Conservation (phyloP, 345 rosid species). For the Streptanthus diversifolius region DNA sequence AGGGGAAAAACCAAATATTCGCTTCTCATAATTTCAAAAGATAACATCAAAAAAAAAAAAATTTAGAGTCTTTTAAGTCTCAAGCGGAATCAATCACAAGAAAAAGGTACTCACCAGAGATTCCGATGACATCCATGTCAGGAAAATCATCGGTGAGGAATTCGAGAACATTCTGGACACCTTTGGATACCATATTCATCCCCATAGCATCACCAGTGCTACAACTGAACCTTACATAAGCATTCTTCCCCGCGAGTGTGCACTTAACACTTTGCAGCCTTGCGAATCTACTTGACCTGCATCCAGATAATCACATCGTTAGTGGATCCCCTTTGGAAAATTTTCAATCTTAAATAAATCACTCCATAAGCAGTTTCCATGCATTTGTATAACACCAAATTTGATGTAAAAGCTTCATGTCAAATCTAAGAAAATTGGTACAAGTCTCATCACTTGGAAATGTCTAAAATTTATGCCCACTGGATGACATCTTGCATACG, state of each 20-base stretch:
- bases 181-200: constrained; percentile 96
- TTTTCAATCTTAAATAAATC: not conserved
- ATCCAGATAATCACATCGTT: constrained; percentile 6
- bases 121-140: constrained; percentile 80
- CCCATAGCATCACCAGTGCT: constrained; percentile 98
- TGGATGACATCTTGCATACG: not conserved
- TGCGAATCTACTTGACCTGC: constrained; percentile 79
- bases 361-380: not conserved
- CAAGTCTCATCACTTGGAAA: not conserved
- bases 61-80: not conserved
- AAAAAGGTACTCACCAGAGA: constrained; percentile 51
- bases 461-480: not conserved
- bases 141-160: constrained; percentile 71
- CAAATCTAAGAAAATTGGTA: not conserved
- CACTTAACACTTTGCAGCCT: constrained; percentile 62
- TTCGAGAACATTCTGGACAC: constrained; percentile 86
- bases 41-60: not conserved
- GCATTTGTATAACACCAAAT: not conserved
- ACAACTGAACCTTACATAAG: constrained; percentile 67
- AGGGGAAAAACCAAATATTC: not conserved
- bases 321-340: not conserved
- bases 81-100: not conserved
- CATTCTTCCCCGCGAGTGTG: constrained; percentile 79
- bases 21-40: not conserved
- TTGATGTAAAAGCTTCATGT: constrained; percentile 6